Conservation (phyloP, 257 asterid species). For the Nicotiana tomentosiformis region DNA sequence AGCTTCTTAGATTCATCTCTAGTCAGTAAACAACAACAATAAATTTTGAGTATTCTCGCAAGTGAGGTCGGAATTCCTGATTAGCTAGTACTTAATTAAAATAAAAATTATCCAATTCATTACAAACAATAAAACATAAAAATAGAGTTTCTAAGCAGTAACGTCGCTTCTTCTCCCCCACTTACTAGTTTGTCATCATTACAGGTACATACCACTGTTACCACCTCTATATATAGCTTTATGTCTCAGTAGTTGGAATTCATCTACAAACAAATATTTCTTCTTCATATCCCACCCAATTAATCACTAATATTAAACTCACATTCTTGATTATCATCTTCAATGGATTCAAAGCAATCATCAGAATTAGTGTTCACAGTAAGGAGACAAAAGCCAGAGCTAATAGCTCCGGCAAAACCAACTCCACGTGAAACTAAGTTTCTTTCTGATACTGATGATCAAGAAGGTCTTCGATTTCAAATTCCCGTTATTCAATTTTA, state of each 20-base stretch:
- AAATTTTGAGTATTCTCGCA: too few species aligned
- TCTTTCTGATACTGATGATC: slow-evolving; percentile 23
- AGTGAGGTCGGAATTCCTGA: too few species aligned
- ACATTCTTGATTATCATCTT: not conserved
- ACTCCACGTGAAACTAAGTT: slow-evolving; percentile 18
- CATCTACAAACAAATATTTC: not conserved
- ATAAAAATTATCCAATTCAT: not conserved
- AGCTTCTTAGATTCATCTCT: too few species aligned
- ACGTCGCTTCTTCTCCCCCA: not conserved
- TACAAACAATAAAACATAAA: not conserved
- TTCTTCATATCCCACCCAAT: not conserved
- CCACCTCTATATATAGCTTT: not conserved
- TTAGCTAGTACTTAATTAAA: not conserved
- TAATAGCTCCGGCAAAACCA: slow-evolving; percentile 15
- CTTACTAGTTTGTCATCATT: not conserved
- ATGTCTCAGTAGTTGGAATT: not conserved
- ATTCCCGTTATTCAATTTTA: slow-evolving; percentile 15
- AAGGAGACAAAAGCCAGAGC: slow-evolving; percentile 15
- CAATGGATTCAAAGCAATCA: slow-evolving; percentile 2
- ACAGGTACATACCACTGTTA: not conserved
- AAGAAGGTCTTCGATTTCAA: slow-evolving; percentile 15
- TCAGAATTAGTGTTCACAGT: slow-evolving; percentile 8
- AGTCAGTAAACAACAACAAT: too few species aligned
- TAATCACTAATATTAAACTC: not conserved
- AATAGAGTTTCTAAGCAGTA: not conserved